Evolutionary conservation across 139 green algal species (phyloP).

Genomic region (Tetradesmus obliquus): DNA sequence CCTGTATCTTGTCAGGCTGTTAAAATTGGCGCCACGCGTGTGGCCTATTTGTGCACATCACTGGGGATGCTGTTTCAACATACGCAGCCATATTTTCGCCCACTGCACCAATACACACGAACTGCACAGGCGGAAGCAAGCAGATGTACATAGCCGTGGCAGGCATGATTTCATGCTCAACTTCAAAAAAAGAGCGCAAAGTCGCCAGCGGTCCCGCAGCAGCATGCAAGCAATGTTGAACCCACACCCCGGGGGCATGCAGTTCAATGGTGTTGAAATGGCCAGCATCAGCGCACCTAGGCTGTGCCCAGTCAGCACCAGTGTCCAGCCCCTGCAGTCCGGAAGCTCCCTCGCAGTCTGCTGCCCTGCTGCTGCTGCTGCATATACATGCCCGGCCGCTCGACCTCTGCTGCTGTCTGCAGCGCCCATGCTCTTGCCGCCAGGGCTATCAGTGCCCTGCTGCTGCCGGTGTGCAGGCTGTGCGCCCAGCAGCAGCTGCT

Average conservation of each 20-base stretch:
- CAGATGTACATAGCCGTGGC: too few relatives aligned
- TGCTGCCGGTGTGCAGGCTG: neutral
- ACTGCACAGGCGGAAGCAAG: too few relatives aligned
- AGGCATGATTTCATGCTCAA: too few relatives aligned
- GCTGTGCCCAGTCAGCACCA: constrained; percentile 55
- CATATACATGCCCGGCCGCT: neutral
- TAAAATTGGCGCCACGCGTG: constrained; percentile 39
- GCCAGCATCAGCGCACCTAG: constrained; percentile 38
- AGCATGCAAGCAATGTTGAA: neutral
- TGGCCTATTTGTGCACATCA: constrained; percentile 15
- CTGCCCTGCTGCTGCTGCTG: neutral
- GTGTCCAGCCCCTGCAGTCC: constrained; percentile 49
- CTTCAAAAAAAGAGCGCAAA: too few relatives aligned
- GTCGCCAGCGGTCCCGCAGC: neutral
- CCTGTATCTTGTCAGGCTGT: constrained; percentile 12
- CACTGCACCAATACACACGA: too few relatives aligned
- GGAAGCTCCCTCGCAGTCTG: neutral
- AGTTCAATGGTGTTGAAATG: neutral
- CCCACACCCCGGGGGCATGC: neutral
- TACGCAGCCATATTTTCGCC: neutral
- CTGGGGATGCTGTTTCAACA: neutral
- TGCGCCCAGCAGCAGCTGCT: constrained; percentile 40
- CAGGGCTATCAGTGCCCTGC: neutral
- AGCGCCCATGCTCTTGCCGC: constrained; percentile 8
- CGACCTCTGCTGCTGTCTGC: neutral